Evolutionary conservation across 495 filamentous ascomycete species (phyloP).

Genomic region (Cercophora scortea): DNA sequence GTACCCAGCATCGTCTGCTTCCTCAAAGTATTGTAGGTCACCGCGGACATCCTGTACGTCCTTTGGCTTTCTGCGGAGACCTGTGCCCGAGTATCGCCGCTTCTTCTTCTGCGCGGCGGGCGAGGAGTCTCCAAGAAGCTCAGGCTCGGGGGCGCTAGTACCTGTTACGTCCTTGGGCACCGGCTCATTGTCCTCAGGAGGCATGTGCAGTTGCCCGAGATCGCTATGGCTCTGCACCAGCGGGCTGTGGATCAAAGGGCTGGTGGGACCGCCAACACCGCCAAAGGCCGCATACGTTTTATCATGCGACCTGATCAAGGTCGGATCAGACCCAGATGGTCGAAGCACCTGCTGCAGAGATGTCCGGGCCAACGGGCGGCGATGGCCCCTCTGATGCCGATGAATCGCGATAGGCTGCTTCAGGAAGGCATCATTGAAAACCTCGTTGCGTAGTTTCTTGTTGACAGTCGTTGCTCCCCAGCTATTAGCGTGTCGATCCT

Average conservation of each 20-base stretch:
- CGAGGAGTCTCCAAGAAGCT: constrained; percentile 33
- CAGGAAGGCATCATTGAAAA: constrained; percentile 88
- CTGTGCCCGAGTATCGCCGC: constrained; percentile 73
- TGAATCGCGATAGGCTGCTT: constrained; percentile 64
- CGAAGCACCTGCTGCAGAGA: constrained; percentile 30
- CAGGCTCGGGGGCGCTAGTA: constrained; percentile 49
- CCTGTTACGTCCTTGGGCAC: constrained; percentile 40
- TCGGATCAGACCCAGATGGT: constrained; percentile 25
- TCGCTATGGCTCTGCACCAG: constrained; percentile 27
- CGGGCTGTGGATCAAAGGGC: constrained; percentile 1
- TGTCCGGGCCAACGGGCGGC: constrained; percentile 46
- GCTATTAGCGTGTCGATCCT: constrained; percentile 54
- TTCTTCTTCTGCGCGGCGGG: constrained; percentile 30
- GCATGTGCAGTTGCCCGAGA: constrained; percentile 7
- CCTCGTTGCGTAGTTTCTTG: constrained; percentile 76
- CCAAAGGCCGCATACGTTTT: constrained; percentile 1
- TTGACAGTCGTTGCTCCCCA: constrained; percentile 98
- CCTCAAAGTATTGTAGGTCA: constrained; percentile 77
- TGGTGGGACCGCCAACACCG: constrained; percentile 2
- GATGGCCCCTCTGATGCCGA: constrained; percentile 53
- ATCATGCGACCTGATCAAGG: constrained; percentile 11
- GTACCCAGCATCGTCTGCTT: constrained; percentile 68
- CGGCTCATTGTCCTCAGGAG: constrained; percentile 12
- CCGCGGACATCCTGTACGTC: constrained; percentile 56
- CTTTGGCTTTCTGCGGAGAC: constrained; percentile 58